Conservation (phyloP, 148 eudicot species). For the Rhododendron simsii region DNA sequence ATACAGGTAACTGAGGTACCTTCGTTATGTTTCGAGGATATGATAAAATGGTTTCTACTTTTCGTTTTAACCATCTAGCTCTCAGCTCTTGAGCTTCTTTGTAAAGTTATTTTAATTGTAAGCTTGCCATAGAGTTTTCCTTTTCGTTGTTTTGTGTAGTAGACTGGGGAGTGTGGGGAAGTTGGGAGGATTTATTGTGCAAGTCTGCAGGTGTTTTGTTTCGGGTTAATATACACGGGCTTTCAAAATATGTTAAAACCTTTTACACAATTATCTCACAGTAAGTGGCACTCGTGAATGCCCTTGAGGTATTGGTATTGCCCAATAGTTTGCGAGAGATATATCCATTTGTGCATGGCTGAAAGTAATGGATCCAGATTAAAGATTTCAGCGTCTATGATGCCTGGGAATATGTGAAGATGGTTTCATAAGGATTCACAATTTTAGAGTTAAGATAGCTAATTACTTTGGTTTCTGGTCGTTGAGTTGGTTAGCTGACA, state of each 20-base stretch:
- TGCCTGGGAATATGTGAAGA: background rate
- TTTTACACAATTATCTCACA: background rate
- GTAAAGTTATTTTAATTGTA: background rate
- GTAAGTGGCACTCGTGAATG: background rate
- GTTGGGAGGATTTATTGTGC: background rate
- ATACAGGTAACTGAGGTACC: conserved; percentile 55
- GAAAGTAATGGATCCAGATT: background rate
- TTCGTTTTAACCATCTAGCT: background rate
- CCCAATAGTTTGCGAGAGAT: background rate
- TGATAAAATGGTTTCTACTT: background rate
- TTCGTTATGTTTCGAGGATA: background rate
- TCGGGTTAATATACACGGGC: background rate
- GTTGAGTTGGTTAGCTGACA: background rate
- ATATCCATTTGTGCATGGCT: background rate
- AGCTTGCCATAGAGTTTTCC: background rate
- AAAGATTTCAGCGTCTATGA: background rate
- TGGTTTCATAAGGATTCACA: background rate
- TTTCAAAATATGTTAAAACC: background rate
- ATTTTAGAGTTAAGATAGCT: background rate
- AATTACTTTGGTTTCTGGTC: background rate
- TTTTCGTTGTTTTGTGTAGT: background rate
- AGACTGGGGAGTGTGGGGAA: background rate
- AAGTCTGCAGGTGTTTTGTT: background rate
- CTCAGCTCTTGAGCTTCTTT: background rate
- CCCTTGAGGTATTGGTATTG: background rate